Evolutionary conservation across 1,284 basidiomycete genomes (phyloP).

Genomic region (Athelia sp.): DNA sequence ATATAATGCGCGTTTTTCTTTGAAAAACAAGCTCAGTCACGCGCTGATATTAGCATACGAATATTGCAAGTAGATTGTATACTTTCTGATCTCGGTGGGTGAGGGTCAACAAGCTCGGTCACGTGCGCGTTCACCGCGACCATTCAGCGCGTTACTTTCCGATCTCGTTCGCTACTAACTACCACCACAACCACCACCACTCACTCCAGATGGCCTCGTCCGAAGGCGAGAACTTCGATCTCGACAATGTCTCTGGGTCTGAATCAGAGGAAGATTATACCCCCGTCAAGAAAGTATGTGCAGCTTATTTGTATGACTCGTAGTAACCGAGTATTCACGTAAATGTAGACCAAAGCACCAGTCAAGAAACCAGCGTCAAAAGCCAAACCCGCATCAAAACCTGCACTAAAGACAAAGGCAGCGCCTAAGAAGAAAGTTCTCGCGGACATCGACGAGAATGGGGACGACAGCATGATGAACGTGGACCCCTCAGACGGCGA

Average conservation of each 20-base stretch:
- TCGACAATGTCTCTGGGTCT: constrained; percentile 53
- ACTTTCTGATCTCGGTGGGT: no score
- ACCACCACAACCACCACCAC: constrained; percentile 4
- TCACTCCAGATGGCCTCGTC: constrained; percentile 50
- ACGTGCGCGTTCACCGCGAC: background rate
- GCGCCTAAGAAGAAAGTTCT: constrained; percentile 70
- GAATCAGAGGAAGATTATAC: constrained; percentile 65
- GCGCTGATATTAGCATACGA: no score
- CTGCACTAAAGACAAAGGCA: constrained; percentile 35
- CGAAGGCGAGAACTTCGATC: constrained; percentile 62
- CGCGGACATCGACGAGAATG: constrained; percentile 58
- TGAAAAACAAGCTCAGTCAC: no score
- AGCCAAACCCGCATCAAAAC: constrained; percentile 38
- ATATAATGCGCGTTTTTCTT: no score
- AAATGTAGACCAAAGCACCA: constrained; percentile 20
- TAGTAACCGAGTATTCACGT: background rate
- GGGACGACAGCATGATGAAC: constrained; percentile 36
- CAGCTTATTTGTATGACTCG: constrained; percentile 2
- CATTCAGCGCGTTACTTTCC: background rate
- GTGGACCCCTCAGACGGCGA: constrained; percentile 35
- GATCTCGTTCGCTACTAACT: background rate
- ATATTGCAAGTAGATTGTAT: no score
- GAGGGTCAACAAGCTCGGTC: background rate
- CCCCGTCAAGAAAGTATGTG: constrained; percentile 51
- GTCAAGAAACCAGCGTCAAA: constrained; percentile 23